Percentiles rank a stretch among this genome's conserved stretches.
Conservation (phyloP, 1,139 yeast genomes). For the Debaryomycetaceae sp. region DNA sequence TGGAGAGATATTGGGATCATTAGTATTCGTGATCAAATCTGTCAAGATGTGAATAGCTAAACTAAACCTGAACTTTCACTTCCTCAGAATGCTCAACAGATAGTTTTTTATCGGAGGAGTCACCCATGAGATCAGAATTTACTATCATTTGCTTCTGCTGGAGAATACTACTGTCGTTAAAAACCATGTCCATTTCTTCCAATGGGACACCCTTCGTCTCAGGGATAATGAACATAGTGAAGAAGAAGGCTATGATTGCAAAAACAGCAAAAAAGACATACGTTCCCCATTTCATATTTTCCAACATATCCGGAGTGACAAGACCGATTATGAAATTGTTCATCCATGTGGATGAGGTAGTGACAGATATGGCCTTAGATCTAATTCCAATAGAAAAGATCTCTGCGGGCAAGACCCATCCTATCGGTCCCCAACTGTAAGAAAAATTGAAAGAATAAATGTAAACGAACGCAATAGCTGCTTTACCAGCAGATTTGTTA, state of each 20-base stretch:
- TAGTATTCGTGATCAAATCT: too few relatives aligned
- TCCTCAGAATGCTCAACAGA: neutral
- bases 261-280: slow-evolving; percentile 42
- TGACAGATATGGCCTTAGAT: slow-evolving; percentile 52
- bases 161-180: slow-evolving; percentile 13
- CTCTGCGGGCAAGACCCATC: slow-evolving; percentile 60
- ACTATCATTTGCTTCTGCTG: slow-evolving; percentile 2
- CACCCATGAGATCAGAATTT: neutral
- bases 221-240: slow-evolving; percentile 19
- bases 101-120: neutral
- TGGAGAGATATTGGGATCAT: too few relatives aligned
- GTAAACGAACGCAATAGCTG: slow-evolving; percentile 49
- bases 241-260: slow-evolving; percentile 44
- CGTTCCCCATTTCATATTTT: slow-evolving; percentile 38
- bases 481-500: slow-evolving; percentile 33
- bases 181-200: slow-evolving; percentile 40
- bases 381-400: slow-evolving; percentile 61
- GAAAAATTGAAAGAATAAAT: slow-evolving; percentile 54
- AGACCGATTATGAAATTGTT: slow-evolving; percentile 46
- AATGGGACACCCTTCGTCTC: slow-evolving; percentile 48
- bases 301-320: slow-evolving; percentile 46
- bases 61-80: neutral
- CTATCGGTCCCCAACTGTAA: slow-evolving; percentile 54
- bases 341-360: slow-evolving; percentile 48
- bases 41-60: too few relatives aligned